phyloP scores from a whole-genome alignment of 2,329 filamentous ascomycete species.

The Coniochaeta sp. region DNA sequence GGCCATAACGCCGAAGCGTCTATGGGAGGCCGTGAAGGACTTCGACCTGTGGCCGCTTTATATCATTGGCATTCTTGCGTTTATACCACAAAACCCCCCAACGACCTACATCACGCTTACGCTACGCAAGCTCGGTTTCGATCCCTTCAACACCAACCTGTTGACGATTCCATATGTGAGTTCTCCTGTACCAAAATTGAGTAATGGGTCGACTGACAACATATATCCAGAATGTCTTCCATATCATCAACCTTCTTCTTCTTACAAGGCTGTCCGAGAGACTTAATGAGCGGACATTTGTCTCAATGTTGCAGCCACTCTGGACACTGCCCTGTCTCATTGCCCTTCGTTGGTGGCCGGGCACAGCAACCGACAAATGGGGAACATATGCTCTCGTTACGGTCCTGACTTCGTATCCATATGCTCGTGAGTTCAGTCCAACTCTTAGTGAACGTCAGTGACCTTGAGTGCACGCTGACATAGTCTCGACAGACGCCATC shows the following conservation, averaged over 20 bases:
- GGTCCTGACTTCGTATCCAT: slow-evolving; percentile 45
- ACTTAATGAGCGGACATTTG: slow-evolving; percentile 39
- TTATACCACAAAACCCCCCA: slow-evolving; percentile 40
- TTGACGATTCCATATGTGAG: slow-evolving; percentile 45
- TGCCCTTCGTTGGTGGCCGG: slow-evolving; percentile 39
- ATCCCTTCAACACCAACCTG: slow-evolving; percentile 48
- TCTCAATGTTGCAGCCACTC: slow-evolving; percentile 36
- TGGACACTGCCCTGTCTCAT: slow-evolving; percentile 51
- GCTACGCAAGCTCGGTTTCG: slow-evolving; percentile 41
- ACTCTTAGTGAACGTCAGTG: no score
- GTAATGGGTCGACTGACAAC: no score
- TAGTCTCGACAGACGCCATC: neutral
- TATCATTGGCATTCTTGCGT: slow-evolving; percentile 37
- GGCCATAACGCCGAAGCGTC: slow-evolving; percentile 37
- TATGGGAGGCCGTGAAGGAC: slow-evolving; percentile 44
- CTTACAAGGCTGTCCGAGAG: slow-evolving; percentile 43
- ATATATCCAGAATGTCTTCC: slow-evolving; percentile 35
- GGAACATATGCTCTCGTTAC: slow-evolving; percentile 37
- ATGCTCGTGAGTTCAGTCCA: slow-evolving; percentile 36
- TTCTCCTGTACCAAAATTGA: no score
- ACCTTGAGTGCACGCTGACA: no score
- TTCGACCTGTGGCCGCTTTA: slow-evolving; percentile 53
- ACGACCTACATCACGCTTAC: slow-evolving; percentile 45
- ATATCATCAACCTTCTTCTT: slow-evolving; percentile 43
- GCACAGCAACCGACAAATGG: slow-evolving; percentile 25